phyloP scores from a whole-genome alignment of 768 basidiomycete species.

The Mrakia blollopis region DNA sequence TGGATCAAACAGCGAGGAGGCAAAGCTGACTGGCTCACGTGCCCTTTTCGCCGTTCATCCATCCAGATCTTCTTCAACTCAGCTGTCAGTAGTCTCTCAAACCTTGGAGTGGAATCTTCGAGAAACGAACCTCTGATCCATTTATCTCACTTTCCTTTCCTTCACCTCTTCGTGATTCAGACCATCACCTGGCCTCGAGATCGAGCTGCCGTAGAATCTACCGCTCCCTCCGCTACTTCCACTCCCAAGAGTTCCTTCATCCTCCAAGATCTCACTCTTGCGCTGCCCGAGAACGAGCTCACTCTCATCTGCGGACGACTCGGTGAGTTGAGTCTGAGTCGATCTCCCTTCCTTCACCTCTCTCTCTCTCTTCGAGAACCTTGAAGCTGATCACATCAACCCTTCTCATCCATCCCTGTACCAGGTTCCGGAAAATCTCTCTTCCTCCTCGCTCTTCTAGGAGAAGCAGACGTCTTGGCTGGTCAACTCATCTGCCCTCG shows the following conservation, averaged over 20 bases:
- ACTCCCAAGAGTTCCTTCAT: constrained; percentile 74
- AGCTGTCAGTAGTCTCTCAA: constrained; percentile 45
- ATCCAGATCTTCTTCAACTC: constrained; percentile 53
- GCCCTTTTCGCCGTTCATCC: background rate
- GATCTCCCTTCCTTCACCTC: too few relatives aligned
- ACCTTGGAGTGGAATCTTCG: too few relatives aligned
- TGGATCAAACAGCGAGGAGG: too few relatives aligned
- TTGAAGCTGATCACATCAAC: too few relatives aligned
- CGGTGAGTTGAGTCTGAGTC: constrained; percentile 22
- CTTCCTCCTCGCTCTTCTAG: constrained; percentile 65
- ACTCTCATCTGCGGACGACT: constrained; percentile 90
- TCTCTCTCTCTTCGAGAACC: too few relatives aligned
- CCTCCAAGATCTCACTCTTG: constrained; percentile 66
- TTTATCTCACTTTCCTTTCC: background rate
- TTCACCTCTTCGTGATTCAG: background rate
- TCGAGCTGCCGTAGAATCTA: constrained; percentile 43
- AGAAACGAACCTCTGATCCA: background rate
- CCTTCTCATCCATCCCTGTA: too few relatives aligned
- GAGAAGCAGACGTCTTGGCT: constrained; percentile 76
- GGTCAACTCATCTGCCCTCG: constrained; percentile 79
- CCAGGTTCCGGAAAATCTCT: constrained; percentile 75
- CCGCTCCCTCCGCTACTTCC: constrained; percentile 55
- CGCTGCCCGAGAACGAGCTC: constrained; percentile 76
- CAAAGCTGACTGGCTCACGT: constrained; percentile 33
- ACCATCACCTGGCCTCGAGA: constrained; percentile 90